A percentile compares a stretch with the other conserved stretches of the same genome.
phyloP scores from a whole-genome alignment of 202 grass and related monocot genomes.

The Zoysia matrella region DNA sequence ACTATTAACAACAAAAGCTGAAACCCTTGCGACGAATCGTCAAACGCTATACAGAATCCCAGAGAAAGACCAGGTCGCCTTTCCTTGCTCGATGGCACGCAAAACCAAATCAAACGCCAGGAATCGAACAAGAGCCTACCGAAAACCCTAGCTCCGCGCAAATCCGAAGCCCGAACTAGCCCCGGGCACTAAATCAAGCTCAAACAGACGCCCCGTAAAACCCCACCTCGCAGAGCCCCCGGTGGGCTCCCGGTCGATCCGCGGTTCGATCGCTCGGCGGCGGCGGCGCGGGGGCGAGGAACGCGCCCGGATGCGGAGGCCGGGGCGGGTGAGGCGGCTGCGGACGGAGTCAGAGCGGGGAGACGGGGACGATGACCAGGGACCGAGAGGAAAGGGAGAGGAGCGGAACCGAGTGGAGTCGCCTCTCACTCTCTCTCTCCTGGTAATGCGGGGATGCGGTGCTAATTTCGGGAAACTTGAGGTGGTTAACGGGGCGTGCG shows the following conservation, averaged over 20 bases:
- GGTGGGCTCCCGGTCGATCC: background rate
- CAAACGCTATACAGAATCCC: too few species aligned
- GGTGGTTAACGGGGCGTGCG: background rate
- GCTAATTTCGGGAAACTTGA: background rate
- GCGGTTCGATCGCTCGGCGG: constrained; percentile 12
- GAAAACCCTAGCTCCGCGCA: background rate
- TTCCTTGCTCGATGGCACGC: background rate
- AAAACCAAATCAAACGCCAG: constrained; percentile 29
- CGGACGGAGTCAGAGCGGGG: constrained; percentile 16
- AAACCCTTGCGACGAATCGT: too few species aligned
- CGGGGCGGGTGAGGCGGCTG: background rate
- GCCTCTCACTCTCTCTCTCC: constrained; percentile 28
- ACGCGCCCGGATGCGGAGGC: background rate
- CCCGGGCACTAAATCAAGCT: constrained; percentile 17
- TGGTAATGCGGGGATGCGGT: constrained; percentile 7
- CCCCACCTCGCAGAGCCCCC: constrained; percentile 23
- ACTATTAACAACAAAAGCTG: too few species aligned
- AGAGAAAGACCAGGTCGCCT: background rate
- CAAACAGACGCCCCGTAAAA: background rate
- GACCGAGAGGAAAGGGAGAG: constrained; percentile 7
- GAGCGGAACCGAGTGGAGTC: constrained; percentile 24
- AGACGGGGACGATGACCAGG: constrained; percentile 21
- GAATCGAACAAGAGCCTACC: too few species aligned
- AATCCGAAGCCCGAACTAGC: constrained; percentile 14
- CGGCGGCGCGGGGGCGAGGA: background rate